Evolutionary conservation across 2,329 filamentous ascomycete genomes (phyloP).

Genomic region (Ophiocordyceps camponoti-saundersi): DNA sequence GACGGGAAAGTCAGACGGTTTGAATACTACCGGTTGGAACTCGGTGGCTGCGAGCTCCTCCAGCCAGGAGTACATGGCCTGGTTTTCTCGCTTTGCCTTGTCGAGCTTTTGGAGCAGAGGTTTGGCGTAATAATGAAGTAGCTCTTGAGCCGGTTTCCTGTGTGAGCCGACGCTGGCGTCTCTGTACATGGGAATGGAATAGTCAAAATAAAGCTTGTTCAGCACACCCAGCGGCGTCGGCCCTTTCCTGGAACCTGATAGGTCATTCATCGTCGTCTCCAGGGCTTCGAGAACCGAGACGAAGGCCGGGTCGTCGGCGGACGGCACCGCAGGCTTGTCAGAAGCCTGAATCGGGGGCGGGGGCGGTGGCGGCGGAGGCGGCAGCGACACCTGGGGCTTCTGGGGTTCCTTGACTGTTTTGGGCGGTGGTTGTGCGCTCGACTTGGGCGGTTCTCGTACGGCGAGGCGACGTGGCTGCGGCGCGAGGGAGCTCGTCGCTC

Average conservation of each 20-base stretch:
- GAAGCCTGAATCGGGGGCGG: neutral
- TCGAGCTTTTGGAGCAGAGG: conserved; percentile 20
- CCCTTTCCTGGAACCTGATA: conserved; percentile 7
- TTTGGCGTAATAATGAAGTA: conserved; percentile 26
- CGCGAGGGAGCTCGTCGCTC: neutral
- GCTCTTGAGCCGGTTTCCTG: conserved; percentile 21
- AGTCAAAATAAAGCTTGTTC: conserved; percentile 15
- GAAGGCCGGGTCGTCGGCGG: conserved; percentile 9
- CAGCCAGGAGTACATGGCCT: conserved; percentile 18
- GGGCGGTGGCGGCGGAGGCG: neutral
- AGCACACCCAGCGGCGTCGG: conserved; percentile 4
- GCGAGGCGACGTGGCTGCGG: neutral
- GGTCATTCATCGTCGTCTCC: conserved; percentile 6
- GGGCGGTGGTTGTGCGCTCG: neutral
- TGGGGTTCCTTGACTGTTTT: neutral
- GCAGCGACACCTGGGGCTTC: neutral
- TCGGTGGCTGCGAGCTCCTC: conserved; percentile 9
- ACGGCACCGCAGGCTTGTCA: neutral
- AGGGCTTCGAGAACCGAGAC: conserved; percentile 11
- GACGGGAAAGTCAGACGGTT: conserved; percentile 12
- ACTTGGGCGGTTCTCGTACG: neutral
- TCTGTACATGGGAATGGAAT: conserved; percentile 13
- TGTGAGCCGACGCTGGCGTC: conserved; percentile 15
- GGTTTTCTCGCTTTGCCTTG: conserved; percentile 13
- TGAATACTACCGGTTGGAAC: conserved; percentile 12